Base-by-base conservation (phyloP, 2,329 filamentous ascomycete species). In the Metarhizium robertsii region DNA sequence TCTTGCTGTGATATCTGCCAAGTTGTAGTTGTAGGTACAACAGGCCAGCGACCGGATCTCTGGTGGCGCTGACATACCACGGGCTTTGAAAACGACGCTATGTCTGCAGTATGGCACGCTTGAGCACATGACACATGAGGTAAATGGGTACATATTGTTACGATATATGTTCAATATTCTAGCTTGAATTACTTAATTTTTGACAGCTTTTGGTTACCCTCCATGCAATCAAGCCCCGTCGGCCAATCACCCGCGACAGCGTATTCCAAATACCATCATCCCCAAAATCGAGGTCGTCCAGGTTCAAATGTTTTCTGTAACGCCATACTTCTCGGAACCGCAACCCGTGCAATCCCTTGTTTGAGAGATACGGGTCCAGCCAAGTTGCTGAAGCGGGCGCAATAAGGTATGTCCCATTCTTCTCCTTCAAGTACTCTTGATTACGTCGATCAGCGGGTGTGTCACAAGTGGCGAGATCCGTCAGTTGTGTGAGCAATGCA, bases 261-360 rank as follows among this genome's bases (percentile, higher is more conserved):
- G 88, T 92, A 58, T 79, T 75, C 85, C 83, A 86, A 52, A 92
- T 75, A 6, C 88, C 88, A 62, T 92, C 88, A 58, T 88, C 84
- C 2, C 75, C 86, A 74, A 89, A 90, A 65, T 92, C 87, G 66
- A 92, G 74, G 69, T 92, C 88, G 68, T 92, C 88, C 46, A 92
- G 72, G 63, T 90, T 91, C 38, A 92, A 69, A 68, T 92, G 88
- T 55, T 77, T 75, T 50, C 70, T 73, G 63, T 88, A 78, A 57
- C 79, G 78, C 86, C 87, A 92, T 3, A 89, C 80, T 66, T 89
- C 81, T 57, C 84, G 77, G 62, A 92, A 86, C 36, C 78, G 72
- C 53, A 90, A 63, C 1, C 81, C 81, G 16, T 81, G 75, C 42
- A 83, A 64, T 1, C 78, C 79, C 67, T 83, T 83, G 59, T 84